These are phyloP conservation scores for Neofusicoccum laricinum DNA, from an alignment of 2,329 filamentous ascomycete genomes.

Conservation along the genomic window DNA sequence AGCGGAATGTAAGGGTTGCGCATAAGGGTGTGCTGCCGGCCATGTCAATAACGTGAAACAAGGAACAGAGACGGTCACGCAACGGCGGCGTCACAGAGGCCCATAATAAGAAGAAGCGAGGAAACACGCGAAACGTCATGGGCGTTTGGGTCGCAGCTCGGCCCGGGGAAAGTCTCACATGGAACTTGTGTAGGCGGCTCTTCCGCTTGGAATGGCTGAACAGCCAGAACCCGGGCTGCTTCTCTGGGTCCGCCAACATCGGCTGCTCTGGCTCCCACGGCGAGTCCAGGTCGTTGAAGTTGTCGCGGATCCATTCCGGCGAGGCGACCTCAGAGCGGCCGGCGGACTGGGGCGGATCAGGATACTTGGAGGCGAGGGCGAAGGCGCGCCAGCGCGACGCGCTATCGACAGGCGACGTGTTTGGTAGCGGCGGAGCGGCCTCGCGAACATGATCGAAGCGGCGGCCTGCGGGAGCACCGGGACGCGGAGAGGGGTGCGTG, in stretches of 20 bases:
- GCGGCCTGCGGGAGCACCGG: slow-evolving; percentile 35
- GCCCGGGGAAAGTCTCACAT: slow-evolving; percentile 30
- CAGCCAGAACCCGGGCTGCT: slow-evolving; percentile 49
- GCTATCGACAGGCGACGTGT: slow-evolving; percentile 30
- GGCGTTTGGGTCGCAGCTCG: slow-evolving; percentile 9
- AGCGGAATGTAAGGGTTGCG: slow-evolving; percentile 83
- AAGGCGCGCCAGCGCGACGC: slow-evolving; percentile 40
- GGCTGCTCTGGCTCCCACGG: slow-evolving; percentile 56
- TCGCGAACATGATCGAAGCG: slow-evolving; percentile 39
- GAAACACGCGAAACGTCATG: background rate
- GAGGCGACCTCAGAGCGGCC: slow-evolving; percentile 38
- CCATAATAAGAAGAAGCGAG: background rate
- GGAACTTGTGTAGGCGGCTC: slow-evolving; percentile 57
- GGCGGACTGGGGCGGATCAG: slow-evolving; percentile 26
- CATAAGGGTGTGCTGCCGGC: slow-evolving; percentile 59
- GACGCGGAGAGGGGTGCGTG: slow-evolving; percentile 38
- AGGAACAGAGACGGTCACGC: background rate
- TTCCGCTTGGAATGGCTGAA: slow-evolving; percentile 48
- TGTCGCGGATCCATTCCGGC: slow-evolving; percentile 48
- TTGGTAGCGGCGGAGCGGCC: slow-evolving; percentile 35
- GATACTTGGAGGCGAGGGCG: slow-evolving; percentile 28
- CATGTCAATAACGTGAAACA: slow-evolving; percentile 13
- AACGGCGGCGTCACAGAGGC: slow-evolving; percentile 6
- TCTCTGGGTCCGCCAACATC: slow-evolving; percentile 46
- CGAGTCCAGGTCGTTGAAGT: slow-evolving; percentile 45